Evolutionary conservation across 441 rosid genomes (phyloP).

Genomic region (Euphorbia corollata): DNA sequence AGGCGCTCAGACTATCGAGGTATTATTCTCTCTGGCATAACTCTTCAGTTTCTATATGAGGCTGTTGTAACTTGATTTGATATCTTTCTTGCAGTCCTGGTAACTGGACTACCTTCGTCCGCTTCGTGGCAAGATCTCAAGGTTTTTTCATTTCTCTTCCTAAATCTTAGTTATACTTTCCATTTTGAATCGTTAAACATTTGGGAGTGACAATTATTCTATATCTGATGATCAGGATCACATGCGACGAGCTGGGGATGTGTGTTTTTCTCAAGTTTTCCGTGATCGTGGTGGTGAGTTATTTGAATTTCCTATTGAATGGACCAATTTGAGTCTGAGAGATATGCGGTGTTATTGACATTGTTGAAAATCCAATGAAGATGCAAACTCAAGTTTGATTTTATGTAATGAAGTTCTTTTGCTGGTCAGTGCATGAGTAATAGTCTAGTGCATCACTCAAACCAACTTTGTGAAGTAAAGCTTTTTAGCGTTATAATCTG

Average conservation of each 20-base stretch:
- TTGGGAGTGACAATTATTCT: not conserved
- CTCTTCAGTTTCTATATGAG: not conserved
- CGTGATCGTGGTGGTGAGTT: conserved; percentile 72
- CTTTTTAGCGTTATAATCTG: not conserved
- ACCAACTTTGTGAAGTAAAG: not conserved
- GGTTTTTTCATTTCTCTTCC: conserved; percentile 32
- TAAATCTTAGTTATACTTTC: not conserved
- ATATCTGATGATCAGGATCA: conserved; percentile 55
- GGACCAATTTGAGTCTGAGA: not conserved
- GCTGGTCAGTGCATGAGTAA: too few species aligned
- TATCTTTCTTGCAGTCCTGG: conserved; percentile 47
- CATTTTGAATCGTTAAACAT: not conserved
- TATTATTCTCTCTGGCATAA: conserved; percentile 16
- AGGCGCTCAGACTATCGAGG: too few species aligned
- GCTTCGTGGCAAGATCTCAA: conserved; percentile 99
- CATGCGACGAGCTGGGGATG: conserved; percentile 96
- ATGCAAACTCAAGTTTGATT: not conserved
- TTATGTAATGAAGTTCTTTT: too few species aligned
- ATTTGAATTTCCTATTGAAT: not conserved
- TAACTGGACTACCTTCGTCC: conserved; percentile 84
- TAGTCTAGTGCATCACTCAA: not conserved
- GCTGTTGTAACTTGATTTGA: conserved; percentile 9
- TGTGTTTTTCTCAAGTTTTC: conserved; percentile 86
- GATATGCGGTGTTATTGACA: not conserved
- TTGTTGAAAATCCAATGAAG: not conserved